Evolutionary conservation across 1,284 basidiomycete genomes (phyloP), one percentile per base, ranked within the genome.

Genomic region (Sporisorium sorghi): DNA sequence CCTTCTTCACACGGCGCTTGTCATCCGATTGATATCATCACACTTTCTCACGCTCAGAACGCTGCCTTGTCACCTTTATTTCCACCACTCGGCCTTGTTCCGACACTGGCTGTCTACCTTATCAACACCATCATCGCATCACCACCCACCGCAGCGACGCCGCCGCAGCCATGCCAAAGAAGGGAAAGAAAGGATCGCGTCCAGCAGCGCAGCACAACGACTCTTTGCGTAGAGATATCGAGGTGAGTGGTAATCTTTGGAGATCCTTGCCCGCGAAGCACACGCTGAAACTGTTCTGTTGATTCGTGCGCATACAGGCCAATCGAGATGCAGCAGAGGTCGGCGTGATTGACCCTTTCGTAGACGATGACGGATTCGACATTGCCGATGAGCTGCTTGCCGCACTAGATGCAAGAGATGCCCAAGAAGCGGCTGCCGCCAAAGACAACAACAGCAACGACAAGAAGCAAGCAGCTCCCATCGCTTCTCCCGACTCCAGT

Each of bases 381-480:
- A 65, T 81, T 21, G 80, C 79, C 10, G 78, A 78, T 21, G 68
- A 79, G 32, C 52, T 81, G 23, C 64, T 81, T 17, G 78, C 79
- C 26, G 70, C 76, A 0, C 57, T 82, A 9, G 77, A 81, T 32
- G 77, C 60, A 19, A 43, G 78, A 28, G 77, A 78, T 43, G 71
- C 71, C 5, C 68, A 73, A 21, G 67, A 65, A 15, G 61, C 46
- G 2, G 52, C 39, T 12, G 43, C 49, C 1, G 32, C 53, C 24
- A 60, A 19, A n/a, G n/a, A n/a, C n/a, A n/a, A n/a, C n/a, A n/a
- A n/a, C n/a, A n/a, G n/a, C n/a, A n/a, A n/a, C 19, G 23, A 24
- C 30, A 48, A 28, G 17, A 30, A 54, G 23, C 30, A 46, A 14
- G 15, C 61, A 28, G 24, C 47, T 2, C 49, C 53, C 21, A 10